These are phyloP conservation scores for Umbilicaria muhlenbergii DNA, from an alignment of 495 filamentous ascomycete species.

Conservation along the genomic window DNA sequence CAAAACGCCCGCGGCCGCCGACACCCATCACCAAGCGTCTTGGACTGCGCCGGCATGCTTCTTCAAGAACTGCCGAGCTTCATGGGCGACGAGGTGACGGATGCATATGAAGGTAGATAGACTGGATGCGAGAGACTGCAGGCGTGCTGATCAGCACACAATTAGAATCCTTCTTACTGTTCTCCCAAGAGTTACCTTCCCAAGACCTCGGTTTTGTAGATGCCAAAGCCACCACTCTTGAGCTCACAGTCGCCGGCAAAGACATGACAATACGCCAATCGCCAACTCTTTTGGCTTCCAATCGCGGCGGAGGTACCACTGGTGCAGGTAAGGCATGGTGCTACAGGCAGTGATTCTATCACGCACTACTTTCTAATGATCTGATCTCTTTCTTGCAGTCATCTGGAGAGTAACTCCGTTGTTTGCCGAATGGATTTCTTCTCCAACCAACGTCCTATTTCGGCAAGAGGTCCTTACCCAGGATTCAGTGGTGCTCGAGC, in stretches of 20 bases:
- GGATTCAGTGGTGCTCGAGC: conserved; percentile 52
- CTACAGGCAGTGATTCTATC: not conserved
- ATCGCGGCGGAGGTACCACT: conserved; percentile 71
- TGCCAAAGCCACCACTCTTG: conserved; percentile 43
- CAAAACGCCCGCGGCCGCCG: no score
- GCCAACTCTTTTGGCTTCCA: conserved; percentile 62
- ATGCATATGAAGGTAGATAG: conserved; percentile 50
- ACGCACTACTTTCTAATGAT: not conserved
- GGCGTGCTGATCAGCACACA: not conserved
- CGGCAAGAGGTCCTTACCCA: conserved; percentile 33
- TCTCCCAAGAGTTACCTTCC: conserved; percentile 58
- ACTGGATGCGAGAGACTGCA: no score
- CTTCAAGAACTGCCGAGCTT: conserved; percentile 7
- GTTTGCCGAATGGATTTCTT: conserved; percentile 68
- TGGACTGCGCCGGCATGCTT: not conserved
- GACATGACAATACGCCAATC: conserved; percentile 78
- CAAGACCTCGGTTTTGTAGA: conserved; percentile 78
- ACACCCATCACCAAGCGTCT: no score
- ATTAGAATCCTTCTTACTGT: conserved; percentile 73
- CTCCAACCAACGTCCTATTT: conserved; percentile 49
- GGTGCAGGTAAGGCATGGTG: conserved; percentile 51
- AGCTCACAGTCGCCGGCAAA: conserved; percentile 49
- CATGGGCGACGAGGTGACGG: conserved; percentile 29
- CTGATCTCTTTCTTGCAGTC: conserved; percentile 26
- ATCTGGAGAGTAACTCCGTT: conserved; percentile 86